Base-by-base conservation (phyloP, 2,329 filamentous ascomycete species). In the Mycosphaerella arachidis region DNA sequence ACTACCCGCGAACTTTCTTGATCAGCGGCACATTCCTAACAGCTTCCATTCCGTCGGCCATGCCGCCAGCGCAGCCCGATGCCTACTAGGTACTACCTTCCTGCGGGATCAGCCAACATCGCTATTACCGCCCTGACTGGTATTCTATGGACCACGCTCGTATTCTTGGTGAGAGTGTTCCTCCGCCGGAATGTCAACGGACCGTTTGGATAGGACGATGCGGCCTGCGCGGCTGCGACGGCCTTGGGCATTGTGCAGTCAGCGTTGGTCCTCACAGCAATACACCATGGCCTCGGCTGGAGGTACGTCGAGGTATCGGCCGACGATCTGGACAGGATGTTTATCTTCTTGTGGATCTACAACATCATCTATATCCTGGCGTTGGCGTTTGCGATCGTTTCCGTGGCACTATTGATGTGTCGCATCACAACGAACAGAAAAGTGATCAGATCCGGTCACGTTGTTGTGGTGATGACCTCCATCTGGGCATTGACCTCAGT, bases 101-200 rank as follows among this genome's bases (percentile, higher is more conserved):
- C 61, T 33, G 53, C 48, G 30, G 63, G 58, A 18, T 58, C 65
- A 2, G 65, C 67, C 33, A 64, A 60, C 52, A 60, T 71, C 48
- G 55, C 67, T 48, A 64, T 71, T 52, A 62, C 63, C 50, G 60
- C 58, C 29, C 29, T 59, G 18, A 69, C 68, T 4, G 66, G 56
- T n/a, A 57, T 66, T 31, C 53, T 66, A 48, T 71, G 64, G 66
- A 63, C 67, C 1, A 48, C 65, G 16, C 55, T 69, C 24, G 63
- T 66, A 29, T 68, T 68, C 48, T n/a, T 57, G 8, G 66, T 71
- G 45, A 68, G 70, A 6, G 20, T 68, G 1, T 70, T 69, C 62
- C 63, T 71, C 10, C 66, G 70, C 12, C 29, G 63, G 3, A 67
- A 62, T 54, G 63, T 72, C 63, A 71, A 70, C 33, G 70, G 69